Base-by-base conservation (phyloP, 257 asterid genomes). In the Nicotiana obtusifolia region DNA sequence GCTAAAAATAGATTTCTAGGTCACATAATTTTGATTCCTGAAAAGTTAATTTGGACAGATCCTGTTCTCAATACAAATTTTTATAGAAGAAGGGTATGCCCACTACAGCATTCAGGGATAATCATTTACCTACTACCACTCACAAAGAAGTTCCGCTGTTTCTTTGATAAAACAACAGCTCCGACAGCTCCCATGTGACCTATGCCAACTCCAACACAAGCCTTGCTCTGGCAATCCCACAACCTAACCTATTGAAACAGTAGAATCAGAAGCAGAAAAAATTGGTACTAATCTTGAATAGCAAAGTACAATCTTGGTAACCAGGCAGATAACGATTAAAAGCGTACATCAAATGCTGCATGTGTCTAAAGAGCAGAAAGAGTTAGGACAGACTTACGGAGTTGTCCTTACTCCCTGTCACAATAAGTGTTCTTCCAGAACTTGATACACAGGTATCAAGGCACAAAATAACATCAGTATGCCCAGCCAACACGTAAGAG, bases 331-430 rank as follows among this genome's bases (percentile, higher is more conserved):
- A 77, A 67, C 24, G 62, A 75, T 26, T 47, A 24, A 47, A 49
- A 75, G 41, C 62, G 52, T 15, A 10, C 44, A 26, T 49, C 44
- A 75, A 75, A 75, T 75, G 44, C 44, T 75, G 80, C 62, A 80
- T 19, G 7, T 53, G 77, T 82, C 41, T 80, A 49, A 75, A 26
- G 44, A 56, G n/a, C 20, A 8, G 41, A 41, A 56, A 64, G 54
- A 54, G 15, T 33, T 17, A 54, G 20, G 37, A 56, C 57, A 64
- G 73, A 88, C 98, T 93, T 81, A 96, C 98, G 76, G 69, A 90
- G 82, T 89, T 96, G 85, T 96, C 98, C 86, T 94, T 96, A 89
- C 99, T 96, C 85, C 99, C 98, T 1, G 99, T 93, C 16, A 87
- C 93, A 87, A 96, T 77, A 64, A 92, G 93, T 24, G 92, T 49